Percentiles rank a stretch among this genome's conserved stretches.
phyloP scores from a whole-genome alignment of 2,329 filamentous ascomycete species.

The Diplocarpon mali region DNA sequence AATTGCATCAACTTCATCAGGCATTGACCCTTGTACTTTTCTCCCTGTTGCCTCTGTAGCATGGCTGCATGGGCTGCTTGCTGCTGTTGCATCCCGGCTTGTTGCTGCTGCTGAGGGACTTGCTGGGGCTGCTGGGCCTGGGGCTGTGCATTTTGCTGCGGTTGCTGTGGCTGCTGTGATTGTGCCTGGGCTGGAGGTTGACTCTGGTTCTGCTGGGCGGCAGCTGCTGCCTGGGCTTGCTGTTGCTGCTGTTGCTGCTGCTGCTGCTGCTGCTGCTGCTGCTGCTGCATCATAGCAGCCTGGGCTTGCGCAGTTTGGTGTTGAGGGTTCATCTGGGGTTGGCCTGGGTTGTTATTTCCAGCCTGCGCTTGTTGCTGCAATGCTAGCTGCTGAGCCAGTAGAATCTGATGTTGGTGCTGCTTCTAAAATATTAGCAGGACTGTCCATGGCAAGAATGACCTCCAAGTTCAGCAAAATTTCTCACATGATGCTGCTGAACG shows the following conservation, averaged over 20 bases:
- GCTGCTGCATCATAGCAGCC: constrained; percentile 8
- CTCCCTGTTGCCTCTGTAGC: constrained; percentile 29
- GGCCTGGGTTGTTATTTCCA: constrained; percentile 33
- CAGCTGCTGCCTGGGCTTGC: constrained; percentile 28
- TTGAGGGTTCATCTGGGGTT: constrained; percentile 38
- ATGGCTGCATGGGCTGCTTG: constrained; percentile 15
- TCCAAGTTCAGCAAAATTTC: no score
- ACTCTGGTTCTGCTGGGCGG: constrained; percentile 32
- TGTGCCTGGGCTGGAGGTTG: constrained; percentile 35
- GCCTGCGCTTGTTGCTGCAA: constrained; percentile 34
- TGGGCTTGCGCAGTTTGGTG: constrained; percentile 30
- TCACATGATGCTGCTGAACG: no score
- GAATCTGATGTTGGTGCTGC: constrained; percentile 25
- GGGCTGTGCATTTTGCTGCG: constrained; percentile 30
- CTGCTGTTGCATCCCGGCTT: constrained; percentile 28
- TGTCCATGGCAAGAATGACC: no score
- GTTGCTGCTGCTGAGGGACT: constrained; percentile 29
- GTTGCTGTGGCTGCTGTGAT: constrained; percentile 32
- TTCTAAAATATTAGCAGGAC: constrained; percentile 12
- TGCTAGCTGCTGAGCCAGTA: constrained; percentile 38
- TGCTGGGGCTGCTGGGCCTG: constrained; percentile 32
- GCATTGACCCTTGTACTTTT: constrained; percentile 41
- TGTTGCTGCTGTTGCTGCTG: no score
- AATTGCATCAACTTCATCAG: constrained; percentile 51
- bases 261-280: constrained; percentile 34